Base-by-base conservation (phyloP, 2,329 filamentous ascomycete genomes). In the Fusarium tjaetaba region DNA sequence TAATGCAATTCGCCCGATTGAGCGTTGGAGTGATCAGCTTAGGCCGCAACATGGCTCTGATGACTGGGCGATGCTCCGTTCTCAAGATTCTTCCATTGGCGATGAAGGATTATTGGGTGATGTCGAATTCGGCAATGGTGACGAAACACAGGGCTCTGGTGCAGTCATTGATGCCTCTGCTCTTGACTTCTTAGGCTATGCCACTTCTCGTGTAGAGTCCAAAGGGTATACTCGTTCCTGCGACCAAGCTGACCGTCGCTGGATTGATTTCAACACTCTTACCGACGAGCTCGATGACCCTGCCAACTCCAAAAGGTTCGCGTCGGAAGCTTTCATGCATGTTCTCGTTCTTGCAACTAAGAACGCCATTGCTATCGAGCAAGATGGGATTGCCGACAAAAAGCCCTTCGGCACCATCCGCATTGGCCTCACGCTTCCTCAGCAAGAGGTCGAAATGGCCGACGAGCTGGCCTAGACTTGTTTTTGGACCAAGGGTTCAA, bases 251-350 rank as follows among this genome's bases (percentile, higher is more conserved):
- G 70, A 73, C 46, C 80, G 82, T 16, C 81, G 78, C 22, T 89
- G 86, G 82, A 84, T 96, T 46, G 83, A 87, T 0, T 97, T 98
- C 78, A 89, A 91, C 48, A 84, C 89, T 55, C 83, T 97, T 22
- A 89, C 96, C 49, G 86, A 92, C 51, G 84, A 90, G 55, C 82
- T 97, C 15, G 89, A 96, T 49, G 86, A 89, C n/a, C 87, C 90
- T 0, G 78, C 78, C 15, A 82, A 84, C 46, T 89, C 88, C 36
- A 87, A 85, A 41, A 84, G 89, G 36, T 90, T 94, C 18, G 93
- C 92, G 14, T 91, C 93, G 5, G 93, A 95, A 80, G 94, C 91
- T 0, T 92, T 94, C 79, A 89, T 93, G 82, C 93, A 96, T 79
- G 86, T 94, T 5, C 87, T 97, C 20, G 86, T 88, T 16, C 86